Conservation (phyloP, 768 basidiomycete species). For the Pleurotus tuoliensis region DNA sequence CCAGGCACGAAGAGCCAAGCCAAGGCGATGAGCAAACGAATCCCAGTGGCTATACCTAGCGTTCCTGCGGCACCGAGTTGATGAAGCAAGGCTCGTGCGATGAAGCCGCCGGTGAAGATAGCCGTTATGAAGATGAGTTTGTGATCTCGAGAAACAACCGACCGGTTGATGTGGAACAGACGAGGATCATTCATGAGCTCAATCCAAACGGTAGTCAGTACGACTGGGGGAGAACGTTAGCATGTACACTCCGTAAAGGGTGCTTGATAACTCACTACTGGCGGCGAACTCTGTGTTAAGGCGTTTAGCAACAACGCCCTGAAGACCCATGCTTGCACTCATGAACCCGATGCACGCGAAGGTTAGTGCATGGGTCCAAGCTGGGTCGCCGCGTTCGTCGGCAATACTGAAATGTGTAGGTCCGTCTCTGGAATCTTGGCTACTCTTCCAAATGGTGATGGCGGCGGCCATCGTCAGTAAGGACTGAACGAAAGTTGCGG, state of each 20-base stretch:
- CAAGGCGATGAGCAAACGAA: constrained; percentile 57
- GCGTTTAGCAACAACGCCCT: constrained; percentile 85
- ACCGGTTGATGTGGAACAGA: constrained; percentile 57
- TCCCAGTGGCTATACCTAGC: constrained; percentile 61
- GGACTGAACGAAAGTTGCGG: constrained; percentile 70
- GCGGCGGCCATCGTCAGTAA: constrained; percentile 74
- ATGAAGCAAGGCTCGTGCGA: constrained; percentile 54
- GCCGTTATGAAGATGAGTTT: constrained; percentile 58
- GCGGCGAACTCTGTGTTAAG: constrained; percentile 77
- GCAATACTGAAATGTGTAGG: constrained; percentile 36
- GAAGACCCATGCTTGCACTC: constrained; percentile 78
- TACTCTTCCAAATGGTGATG: constrained; percentile 67
- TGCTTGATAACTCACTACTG: constrained; percentile 46
- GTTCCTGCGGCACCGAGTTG: constrained; percentile 58
- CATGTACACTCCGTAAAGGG: background rate
- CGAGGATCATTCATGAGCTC: constrained; percentile 81
- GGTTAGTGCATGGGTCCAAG: constrained; percentile 65
- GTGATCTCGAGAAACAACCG: constrained; percentile 63
- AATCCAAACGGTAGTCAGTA: constrained; percentile 86
- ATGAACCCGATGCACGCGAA: constrained; percentile 77
- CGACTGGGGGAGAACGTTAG: constrained; percentile 41
- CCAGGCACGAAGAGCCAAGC: constrained; percentile 65
- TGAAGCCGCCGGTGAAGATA: constrained; percentile 79
- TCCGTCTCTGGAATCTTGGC: constrained; percentile 25
- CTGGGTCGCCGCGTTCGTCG: constrained; percentile 51